These are phyloP conservation scores for Massariosphaeria phaeospora DNA, from an alignment of 495 filamentous ascomycete species.

Conservation along the genomic window DNA sequence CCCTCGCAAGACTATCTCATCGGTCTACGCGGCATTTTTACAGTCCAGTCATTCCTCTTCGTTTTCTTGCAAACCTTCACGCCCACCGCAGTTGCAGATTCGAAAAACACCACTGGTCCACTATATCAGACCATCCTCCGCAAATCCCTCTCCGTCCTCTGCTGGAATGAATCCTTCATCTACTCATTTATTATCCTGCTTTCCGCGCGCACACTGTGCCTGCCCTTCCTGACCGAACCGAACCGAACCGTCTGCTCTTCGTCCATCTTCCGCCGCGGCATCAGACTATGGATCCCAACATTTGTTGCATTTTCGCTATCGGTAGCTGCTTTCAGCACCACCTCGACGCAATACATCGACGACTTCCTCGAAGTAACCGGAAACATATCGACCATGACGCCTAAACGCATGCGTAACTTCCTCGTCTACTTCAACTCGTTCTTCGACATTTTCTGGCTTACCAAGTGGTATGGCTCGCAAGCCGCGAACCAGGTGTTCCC, in stretches of 20 bases:
- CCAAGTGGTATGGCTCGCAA: constrained; percentile 29
- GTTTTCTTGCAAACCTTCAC: constrained; percentile 39
- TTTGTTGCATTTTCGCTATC: constrained; percentile 35
- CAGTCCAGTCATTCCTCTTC: constrained; percentile 40
- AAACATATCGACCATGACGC: constrained; percentile 32
- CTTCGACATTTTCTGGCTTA: constrained; percentile 43
- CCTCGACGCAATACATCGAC: constrained; percentile 18
- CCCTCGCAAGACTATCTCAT: constrained; percentile 36
- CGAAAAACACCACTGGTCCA: constrained; percentile 30
- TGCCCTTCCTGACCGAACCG: constrained; percentile 39
- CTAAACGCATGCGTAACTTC: constrained; percentile 33
- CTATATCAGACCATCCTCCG: constrained; percentile 35
- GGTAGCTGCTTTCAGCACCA: constrained; percentile 26
- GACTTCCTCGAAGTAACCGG: constrained; percentile 29
- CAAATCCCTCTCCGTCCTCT: constrained; percentile 38
- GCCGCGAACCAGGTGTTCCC: constrained; percentile 39
- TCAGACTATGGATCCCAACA: constrained; percentile 37
- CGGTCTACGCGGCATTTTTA: constrained; percentile 39
- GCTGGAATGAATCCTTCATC: constrained; percentile 42
- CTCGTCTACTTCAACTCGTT: constrained; percentile 40
- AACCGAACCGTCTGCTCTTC: constrained; percentile 23
- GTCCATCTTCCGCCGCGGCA: constrained; percentile 31
- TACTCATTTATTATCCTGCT: constrained; percentile 41
- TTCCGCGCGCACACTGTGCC: constrained; percentile 38
- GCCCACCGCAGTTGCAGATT: constrained; percentile 33